Base-by-base conservation (phyloP, 2,329 filamentous ascomycete genomes). In the Mollisia scopiformis region DNA sequence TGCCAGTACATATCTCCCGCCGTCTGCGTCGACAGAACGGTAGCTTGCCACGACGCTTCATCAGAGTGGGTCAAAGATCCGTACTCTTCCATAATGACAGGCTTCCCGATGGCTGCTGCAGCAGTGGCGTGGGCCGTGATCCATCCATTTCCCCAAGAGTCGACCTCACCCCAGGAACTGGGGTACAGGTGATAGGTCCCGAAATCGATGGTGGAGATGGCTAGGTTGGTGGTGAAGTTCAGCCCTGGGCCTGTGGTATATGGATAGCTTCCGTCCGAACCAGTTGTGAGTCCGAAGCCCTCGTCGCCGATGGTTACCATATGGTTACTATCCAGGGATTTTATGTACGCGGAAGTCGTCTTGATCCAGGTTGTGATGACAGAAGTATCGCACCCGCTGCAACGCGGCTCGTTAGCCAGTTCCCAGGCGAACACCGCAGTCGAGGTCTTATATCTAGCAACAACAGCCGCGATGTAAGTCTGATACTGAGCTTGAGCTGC, bases 361-460 rank as follows among this genome's bases (percentile, higher is more conserved):
- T 78, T 76, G 11, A 84, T 84, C 88, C 88, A 91, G 47, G 82
- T 77, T 39, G 80, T 82, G 61, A 90, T 78, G 14, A 88, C 80
- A 6, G 80, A 78, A 0, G 84, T 83, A 33, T 76, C 76, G 70
- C 88, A 90, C 11, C 84, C 81, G 11, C 79, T 78, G 75, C 87
- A 90, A 59, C 87, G 79, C n/a, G 87, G 84, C 73, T 90, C 88
- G 66, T 90, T 91, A 55, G 80, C 84, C 1, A 91, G 76, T 68
- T 91, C 88, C 88, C 88, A 91, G 0, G 86, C 86, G 66, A 90
- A 85, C 41, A 91, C 79, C 0, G 87, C 82, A 0, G 82, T 76
- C 0, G 84, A 88, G 62, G 79, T 76, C 55, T 78, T 82, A 75
- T 89, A 90, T 3, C 88, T 79, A 28, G 75, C 80, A 2, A 91